phyloP scores from a whole-genome alignment of 495 filamentous ascomycete species.

The Penicillium argentinense region DNA sequence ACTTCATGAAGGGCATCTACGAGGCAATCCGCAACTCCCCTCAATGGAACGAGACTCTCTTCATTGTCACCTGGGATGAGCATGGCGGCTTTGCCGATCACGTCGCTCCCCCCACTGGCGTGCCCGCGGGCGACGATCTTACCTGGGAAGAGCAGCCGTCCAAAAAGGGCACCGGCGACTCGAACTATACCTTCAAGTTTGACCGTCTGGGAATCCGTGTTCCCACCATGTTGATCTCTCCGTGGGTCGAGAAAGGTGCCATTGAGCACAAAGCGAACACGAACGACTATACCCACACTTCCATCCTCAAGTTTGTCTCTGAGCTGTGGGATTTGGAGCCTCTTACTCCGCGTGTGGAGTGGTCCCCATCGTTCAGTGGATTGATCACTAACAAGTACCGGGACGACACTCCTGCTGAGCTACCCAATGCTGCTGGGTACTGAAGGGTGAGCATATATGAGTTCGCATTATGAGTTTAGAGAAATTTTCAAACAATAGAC shows the following conservation, averaged over 20 bases:
- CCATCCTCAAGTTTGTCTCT: conserved; percentile 41
- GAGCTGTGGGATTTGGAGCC: conserved; percentile 43
- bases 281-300: conserved; percentile 46
- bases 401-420: conserved; percentile 25
- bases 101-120: conserved; percentile 43
- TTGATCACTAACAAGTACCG: conserved; percentile 34
- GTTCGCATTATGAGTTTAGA: too few species aligned
- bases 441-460: too few species aligned
- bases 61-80: conserved; percentile 52
- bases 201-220: conserved; percentile 50
- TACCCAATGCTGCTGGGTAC: conserved; percentile 26
- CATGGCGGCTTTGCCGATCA: conserved; percentile 52
- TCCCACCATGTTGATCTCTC: conserved; percentile 51
- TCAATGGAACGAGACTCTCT: conserved; percentile 49
- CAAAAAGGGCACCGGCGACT: conserved; percentile 26
- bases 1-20: conserved; percentile 51
- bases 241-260: conserved; percentile 45
- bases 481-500: too few species aligned
- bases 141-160: conserved; percentile 40
- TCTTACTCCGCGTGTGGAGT: conserved; percentile 41
- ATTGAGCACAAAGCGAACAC: conserved; percentile 38
- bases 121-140: conserved; percentile 40
- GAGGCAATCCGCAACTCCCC: conserved; percentile 46
- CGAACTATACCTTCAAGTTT: conserved; percentile 46
- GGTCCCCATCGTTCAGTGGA: conserved; percentile 41